Evolutionary conservation across 441 rosid species (phyloP), one percentile per base, ranked within the genome.

Genomic region (Euphorbia celastroides): DNA sequence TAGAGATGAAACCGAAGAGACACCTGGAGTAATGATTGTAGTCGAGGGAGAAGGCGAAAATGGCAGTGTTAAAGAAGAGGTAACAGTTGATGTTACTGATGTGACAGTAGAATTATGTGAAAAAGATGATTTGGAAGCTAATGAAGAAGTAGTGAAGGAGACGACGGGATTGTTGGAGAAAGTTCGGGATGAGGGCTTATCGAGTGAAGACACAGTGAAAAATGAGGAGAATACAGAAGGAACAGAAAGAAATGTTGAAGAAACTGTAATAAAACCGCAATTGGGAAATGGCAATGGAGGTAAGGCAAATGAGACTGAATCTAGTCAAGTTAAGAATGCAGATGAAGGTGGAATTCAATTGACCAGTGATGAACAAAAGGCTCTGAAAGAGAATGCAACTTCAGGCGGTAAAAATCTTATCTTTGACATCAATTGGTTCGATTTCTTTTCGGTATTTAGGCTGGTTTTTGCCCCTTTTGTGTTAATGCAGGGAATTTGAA

Each of bases 351-450:
- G 74, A 25, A 64, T 64, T 16, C 63, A 71, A 38, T 28, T 60
- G 50, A 26, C 51, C 31, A 78, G 70, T 36, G 50, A 46, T n/a
- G 48, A 26, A 31, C 69, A 32, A 14, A 44, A 26, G 23, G 60
- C 27, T 48, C 20, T 44, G 23, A 1, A 27, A 28, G 57, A 51
- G 22, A 19, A n/a, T 56, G 72, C 22, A n/a, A 48, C 65, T 42
- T 34, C 42, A 62, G 75, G 75, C 78, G 92, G 89, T 85, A 78
- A 73, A 68, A 20, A n/a, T n/a, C n/a, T n/a, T n/a, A n/a, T n/a
- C n/a, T 55, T 55, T n/a, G 26, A 54, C 44, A 23, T 60, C 38
- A 42, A 46, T 16, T 42, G 38, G 20, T 44, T 59, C 2, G 20
- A 14, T 31, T 27, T 41, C 2, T 46, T 3, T 6, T 32, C n/a